Evolutionary conservation across 2,329 filamentous ascomycete species (phyloP), one percentile per base, ranked within the genome.

Genomic region (Teratosphaeria zuluensis): DNA sequence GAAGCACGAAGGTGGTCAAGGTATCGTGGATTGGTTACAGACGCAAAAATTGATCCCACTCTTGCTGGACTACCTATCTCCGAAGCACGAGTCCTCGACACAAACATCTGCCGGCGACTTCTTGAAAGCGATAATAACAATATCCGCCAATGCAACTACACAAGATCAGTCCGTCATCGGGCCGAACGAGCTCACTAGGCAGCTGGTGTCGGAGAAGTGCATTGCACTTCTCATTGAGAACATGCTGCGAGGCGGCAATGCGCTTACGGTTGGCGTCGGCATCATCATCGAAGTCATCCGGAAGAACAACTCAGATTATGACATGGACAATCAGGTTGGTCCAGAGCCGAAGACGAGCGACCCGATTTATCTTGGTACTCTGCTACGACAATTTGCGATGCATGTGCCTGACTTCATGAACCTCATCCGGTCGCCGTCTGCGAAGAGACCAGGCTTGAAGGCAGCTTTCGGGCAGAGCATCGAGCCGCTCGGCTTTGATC

Each of bases 231-330:
- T 99, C n/a, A 90, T 97, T 60, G 79, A 82, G 14, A 90, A 92
- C 68, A 99, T 99, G 94, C 83, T 97, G 14, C 83, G 86, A 56
- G 94, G 94, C 46, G 94, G 94, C 30, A 97, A 99, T 68, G 88
- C 94, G 5, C 76, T 99, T 59, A 97, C 92, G 0, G 95, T 97
- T 16, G 94, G 94, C 55, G 94, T 99, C 11, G 94, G 94, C 21
- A 96, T 97, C 68, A 84, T 99, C 35, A 99, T 99, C 63, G 94
- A 99, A 75, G 94, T 99, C 53, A 99, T 99, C 71, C 84, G 94
- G 61, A 99, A 99, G 77, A 99, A 99, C 75, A 99, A 99, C 73
- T 97, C 94, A 0, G 94, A 99, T 74, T 99, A 99, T 72, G 94
- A 99, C 66, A 87, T 94, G 0, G 94, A 97, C 66, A 89, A 92